Conservation (phyloP, 441 rosid species). For the Syzygium malaccense region DNA sequence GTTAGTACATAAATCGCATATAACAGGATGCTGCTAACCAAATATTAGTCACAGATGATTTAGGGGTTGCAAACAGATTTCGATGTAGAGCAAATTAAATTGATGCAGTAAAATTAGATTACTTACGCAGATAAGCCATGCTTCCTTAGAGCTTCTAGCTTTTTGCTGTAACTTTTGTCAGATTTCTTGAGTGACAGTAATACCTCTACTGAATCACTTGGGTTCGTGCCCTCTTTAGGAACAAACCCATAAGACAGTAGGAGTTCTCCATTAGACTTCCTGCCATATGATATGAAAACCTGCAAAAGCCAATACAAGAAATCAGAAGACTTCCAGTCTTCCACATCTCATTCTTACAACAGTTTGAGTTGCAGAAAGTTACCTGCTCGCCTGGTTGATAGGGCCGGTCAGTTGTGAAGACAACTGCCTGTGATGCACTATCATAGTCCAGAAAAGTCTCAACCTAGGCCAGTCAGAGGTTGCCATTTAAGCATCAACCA, state of each 20-base stretch:
- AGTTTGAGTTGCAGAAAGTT: conserved; percentile 11
- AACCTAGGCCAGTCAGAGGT: conserved; percentile 38
- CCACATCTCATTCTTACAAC: background rate
- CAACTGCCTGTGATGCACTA: conserved; percentile 74
- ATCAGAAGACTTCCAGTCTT: conserved; percentile 1
- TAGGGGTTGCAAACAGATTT: background rate
- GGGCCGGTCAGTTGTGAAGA: conserved; percentile 67
- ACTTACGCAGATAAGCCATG: conserved; percentile 79
- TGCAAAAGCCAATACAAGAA: conserved; percentile 25
- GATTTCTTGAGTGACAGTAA: conserved; percentile 63
- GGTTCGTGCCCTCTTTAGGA: conserved; percentile 91
- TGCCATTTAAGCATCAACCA: background rate
- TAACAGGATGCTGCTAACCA: background rate
- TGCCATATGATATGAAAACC: conserved; percentile 98
- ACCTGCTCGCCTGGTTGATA: conserved; percentile 99
- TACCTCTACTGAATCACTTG: conserved; percentile 85
- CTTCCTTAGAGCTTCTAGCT: conserved; percentile 68
- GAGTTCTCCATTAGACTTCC: conserved; percentile 90
- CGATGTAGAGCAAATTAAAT: background rate
- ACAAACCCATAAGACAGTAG: conserved; percentile 92
- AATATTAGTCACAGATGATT: background rate
- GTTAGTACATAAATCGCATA: background rate
- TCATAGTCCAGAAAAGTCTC: conserved; percentile 93
- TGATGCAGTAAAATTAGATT: background rate
- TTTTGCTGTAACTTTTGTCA: conserved; percentile 71